Conservation (phyloP, 176 grass and related monocot genomes). For the Ensete glaucum region DNA sequence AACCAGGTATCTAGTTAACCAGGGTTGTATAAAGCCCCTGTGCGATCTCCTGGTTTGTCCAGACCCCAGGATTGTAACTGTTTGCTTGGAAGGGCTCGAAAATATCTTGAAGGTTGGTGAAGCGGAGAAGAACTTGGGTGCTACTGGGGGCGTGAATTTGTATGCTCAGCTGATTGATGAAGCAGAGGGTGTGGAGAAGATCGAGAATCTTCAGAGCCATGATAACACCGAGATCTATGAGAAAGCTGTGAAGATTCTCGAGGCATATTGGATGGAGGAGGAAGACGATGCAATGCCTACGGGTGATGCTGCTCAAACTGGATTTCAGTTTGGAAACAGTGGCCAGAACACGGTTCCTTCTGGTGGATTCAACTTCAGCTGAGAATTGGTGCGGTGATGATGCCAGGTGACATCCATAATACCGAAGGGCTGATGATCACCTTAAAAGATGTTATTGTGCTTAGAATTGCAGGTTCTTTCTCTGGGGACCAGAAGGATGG, state of each 20-base stretch:
- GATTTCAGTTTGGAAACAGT: conserved; percentile 48
- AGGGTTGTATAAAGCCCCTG: conserved; percentile 90
- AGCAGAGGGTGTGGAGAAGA: conserved; percentile 88
- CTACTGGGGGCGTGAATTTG: conserved; percentile 48
- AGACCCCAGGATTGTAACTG: conserved; percentile 74
- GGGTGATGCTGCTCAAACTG: conserved; percentile 46
- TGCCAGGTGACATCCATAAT: too few relatives aligned
- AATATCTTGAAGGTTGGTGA: conserved; percentile 76
- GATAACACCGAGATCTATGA: conserved; percentile 90
- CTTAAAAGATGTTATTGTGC: too few relatives aligned
- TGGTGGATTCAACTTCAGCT: conserved; percentile 76
- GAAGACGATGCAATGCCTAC: conserved; percentile 52
- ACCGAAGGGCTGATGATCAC: too few relatives aligned
- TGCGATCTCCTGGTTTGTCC: conserved; percentile 86
- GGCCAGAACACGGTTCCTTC: conserved; percentile 46
- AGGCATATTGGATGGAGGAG: conserved; percentile 84
- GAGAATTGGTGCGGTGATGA: background rate
- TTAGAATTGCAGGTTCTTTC: too few relatives aligned
- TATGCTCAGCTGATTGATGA: conserved; percentile 85
- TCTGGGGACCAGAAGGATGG: too few relatives aligned
- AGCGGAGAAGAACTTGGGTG: conserved; percentile 56
- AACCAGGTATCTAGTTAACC: conserved; percentile 60
- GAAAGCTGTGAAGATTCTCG: conserved; percentile 88
- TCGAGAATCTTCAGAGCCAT: conserved; percentile 93
- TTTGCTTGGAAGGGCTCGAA: conserved; percentile 89